Conservation (phyloP, 805 yeast genomes). For the Candida xyloterini region DNA sequence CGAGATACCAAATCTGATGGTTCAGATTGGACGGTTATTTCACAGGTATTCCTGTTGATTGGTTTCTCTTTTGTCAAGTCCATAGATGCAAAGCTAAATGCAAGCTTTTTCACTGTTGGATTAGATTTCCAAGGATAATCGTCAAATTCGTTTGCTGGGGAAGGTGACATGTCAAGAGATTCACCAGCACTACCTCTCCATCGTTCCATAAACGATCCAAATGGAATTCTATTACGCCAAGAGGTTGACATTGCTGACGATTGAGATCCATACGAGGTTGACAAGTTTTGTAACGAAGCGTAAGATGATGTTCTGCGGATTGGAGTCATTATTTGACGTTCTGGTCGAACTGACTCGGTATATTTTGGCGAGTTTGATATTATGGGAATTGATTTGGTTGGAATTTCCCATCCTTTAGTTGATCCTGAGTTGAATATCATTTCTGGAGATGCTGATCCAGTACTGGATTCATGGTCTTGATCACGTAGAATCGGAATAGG, state of each 20-base stretch:
- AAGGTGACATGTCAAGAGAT: constrained; percentile 20
- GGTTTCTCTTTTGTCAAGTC: constrained; percentile 8
- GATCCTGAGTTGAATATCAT: constrained; percentile 16
- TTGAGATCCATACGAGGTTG: constrained; percentile 37
- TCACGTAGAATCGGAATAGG: constrained; percentile 24
- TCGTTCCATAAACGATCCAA: constrained; percentile 31
- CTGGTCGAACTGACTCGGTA: constrained; percentile 19
- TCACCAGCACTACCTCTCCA: constrained; percentile 20
- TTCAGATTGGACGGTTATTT: not conserved
- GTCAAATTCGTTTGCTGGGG: constrained; percentile 28
- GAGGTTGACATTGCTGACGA: constrained; percentile 21
- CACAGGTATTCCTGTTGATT: not conserved
- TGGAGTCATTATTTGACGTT: constrained; percentile 20
- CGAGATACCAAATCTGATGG: not conserved
- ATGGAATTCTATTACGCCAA: constrained; percentile 26
- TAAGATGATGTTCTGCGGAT: constrained; percentile 32
- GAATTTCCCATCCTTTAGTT: constrained; percentile 45
- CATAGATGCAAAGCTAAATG: constrained; percentile 8
- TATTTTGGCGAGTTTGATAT: constrained; percentile 22
- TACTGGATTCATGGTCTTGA: constrained; percentile 5
- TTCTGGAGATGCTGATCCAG: constrained; percentile 15
- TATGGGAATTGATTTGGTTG: constrained; percentile 23
- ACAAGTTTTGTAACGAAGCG: constrained; percentile 34
- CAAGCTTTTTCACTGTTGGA: constrained; percentile 10
- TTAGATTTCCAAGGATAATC: constrained; percentile 28